These are phyloP conservation scores for Zasmidium citrigriseum DNA, from an alignment of 2,329 filamentous ascomycete species.

Conservation along the genomic window DNA sequence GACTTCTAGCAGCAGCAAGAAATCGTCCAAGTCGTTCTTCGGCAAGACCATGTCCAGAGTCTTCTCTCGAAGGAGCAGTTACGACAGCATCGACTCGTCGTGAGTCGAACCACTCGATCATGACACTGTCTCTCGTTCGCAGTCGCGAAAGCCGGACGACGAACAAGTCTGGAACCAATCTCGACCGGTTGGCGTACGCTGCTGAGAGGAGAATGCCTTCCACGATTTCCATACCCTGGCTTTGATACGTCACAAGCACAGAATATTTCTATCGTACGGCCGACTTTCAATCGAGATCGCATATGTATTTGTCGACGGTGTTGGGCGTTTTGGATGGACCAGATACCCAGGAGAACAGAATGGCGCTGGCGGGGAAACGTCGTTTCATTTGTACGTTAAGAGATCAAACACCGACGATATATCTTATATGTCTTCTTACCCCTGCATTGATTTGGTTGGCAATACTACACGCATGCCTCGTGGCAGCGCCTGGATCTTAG, in stretches of 20 bases:
- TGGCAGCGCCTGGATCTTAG: not conserved
- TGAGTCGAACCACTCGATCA: not conserved
- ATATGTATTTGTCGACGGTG: no score
- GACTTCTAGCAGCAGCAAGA: conserved; percentile 11
- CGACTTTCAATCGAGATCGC: no score
- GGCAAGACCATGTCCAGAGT: conserved; percentile 6
- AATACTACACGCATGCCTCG: not conserved
- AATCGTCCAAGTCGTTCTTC: conserved; percentile 5
- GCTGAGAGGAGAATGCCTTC: not conserved
- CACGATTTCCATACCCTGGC: not conserved
- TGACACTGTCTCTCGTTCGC: no score
- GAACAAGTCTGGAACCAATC: no score
- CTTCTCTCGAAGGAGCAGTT: conserved; percentile 10
- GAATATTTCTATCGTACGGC: no score
- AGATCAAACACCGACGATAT: not conserved
- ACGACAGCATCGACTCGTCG: conserved; percentile 6
- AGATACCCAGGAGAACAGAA: not conserved
- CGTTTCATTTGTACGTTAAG: not conserved
- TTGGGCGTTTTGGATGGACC: not conserved
- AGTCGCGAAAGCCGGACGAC: no score
- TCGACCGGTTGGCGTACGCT: not conserved
- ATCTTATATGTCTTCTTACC: not conserved
- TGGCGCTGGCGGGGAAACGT: no score
- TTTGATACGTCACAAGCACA: no score
- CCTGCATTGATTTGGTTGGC: not conserved